Base-by-base conservation (phyloP, 2,329 filamentous ascomycete genomes). In the Fusarium pilosicola region DNA sequence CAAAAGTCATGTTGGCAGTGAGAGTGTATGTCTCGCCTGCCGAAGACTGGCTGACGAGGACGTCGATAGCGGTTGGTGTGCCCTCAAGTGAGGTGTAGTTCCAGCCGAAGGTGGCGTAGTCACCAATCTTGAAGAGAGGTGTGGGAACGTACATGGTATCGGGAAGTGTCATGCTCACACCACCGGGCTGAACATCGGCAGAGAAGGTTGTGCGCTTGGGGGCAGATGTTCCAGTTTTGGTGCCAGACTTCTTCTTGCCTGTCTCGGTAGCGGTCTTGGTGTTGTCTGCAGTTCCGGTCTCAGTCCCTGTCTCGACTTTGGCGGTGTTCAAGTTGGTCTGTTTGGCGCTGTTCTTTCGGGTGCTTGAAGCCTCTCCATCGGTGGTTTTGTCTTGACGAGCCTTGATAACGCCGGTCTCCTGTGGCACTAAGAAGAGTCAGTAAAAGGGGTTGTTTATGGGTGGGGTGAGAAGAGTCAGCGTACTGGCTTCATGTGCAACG, bases 71-170 rank as follows among this genome's bases (percentile, higher is more conserved):
- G 7, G 88, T 89, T 5, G 90, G 90, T 3, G 84, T 87, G 32
- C 83, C 88, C 62, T 85, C 83, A 36, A 92, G 80, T 49, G 86
- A 87, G 7, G 90, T 92, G 83, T 91, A 92, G 82, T 92, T 92
- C 89, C 90, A 92, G 52, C 82, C 86, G 81, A 88, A 90, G 20
- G 89, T 91, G 48, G 91, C 83, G 49, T 84, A 84, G 77, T 91
- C 86, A 69, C 88, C 87, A 69, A 92, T 89, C 77, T 89, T 89
- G 85, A 88, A 91, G 45, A 90, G 84, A 66, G 86, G 83, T 15
- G 85, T 83, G 32, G 84, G 83, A 17, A 82, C 81, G 9, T 81
- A 78, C 7, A 83, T 84, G 12, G 84, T 80, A 44, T 84, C 82
- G 2, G 90, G 90, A 5, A 84, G 86, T 49, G 88, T 74, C 84